Percentiles rank a stretch among this genome's conserved stretches.
Conservation (phyloP, 2,329 filamentous ascomycete species). For the Torrubiella hemipterigena region DNA sequence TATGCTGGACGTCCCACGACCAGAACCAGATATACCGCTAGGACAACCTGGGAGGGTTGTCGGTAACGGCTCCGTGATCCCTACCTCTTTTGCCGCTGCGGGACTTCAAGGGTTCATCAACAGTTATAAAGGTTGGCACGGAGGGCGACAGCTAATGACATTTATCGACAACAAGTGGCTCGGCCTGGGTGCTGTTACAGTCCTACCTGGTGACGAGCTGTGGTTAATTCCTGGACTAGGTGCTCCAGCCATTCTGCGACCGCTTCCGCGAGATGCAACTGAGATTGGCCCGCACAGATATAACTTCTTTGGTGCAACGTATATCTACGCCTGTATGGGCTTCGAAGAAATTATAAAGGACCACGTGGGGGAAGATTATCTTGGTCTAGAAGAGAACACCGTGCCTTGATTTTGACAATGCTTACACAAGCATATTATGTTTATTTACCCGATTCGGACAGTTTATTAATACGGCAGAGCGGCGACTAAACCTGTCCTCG, state of each 20-base stretch:
- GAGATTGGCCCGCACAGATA: too few species aligned
- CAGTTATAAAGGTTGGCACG: conserved; percentile 10
- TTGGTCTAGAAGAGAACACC: too few species aligned
- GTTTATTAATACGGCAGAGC: too few species aligned
- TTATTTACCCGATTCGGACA: too few species aligned
- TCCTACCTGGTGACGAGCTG: conserved; percentile 11
- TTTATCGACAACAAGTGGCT: conserved; percentile 8
- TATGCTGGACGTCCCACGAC: conserved; percentile 10
- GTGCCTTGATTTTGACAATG: too few species aligned
- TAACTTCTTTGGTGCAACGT: too few species aligned
- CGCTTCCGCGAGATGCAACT: too few species aligned
- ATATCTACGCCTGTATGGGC: too few species aligned
- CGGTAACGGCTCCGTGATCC: conserved; percentile 9
- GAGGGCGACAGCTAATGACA: conserved; percentile 12
- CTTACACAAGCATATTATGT: too few species aligned
- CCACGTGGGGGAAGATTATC: too few species aligned
- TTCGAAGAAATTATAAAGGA: too few species aligned
- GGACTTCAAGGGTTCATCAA: conserved; percentile 9
- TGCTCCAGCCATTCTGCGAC: conserved; percentile 9
- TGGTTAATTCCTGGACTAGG: conserved; percentile 12
- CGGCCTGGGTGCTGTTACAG: conserved; percentile 10
- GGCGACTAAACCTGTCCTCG: too few species aligned
- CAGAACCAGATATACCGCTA: conserved; percentile 8
- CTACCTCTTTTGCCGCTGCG: conserved; percentile 8
- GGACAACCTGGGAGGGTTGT: conserved; percentile 10